Percentiles rank a stretch among this genome's conserved stretches.
Evolutionary conservation across 352 stramenopile genomes (phyloP).

Genomic region (Phytophthora sojae): DNA sequence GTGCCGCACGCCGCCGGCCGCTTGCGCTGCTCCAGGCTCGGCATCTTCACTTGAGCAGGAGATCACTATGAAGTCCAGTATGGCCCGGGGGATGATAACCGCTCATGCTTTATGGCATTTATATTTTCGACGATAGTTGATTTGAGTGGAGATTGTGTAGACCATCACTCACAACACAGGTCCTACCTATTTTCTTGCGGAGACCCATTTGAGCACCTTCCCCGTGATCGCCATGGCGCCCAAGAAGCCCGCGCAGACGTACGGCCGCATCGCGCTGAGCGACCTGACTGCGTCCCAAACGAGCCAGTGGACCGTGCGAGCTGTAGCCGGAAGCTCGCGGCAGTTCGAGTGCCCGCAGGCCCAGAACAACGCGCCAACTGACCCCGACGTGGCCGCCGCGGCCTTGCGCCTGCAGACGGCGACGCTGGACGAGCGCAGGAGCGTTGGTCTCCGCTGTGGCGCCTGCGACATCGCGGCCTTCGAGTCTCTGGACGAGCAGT

Average conservation of each 20-base stretch:
- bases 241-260: slow-evolving; percentile 47
- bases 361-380: slow-evolving; percentile 12
- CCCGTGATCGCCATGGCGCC: slow-evolving; percentile 20
- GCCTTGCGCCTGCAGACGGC: slow-evolving; percentile 44
- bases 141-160: not conserved
- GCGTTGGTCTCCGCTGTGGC: slow-evolving; percentile 68
- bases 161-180: slow-evolving; percentile 29
- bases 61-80: slow-evolving; percentile 13
- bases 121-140: not conserved
- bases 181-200: not conserved
- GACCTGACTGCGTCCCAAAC: slow-evolving; percentile 60
- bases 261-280: slow-evolving; percentile 67
- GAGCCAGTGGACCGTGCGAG: slow-evolving; percentile 63
- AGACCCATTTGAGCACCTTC: slow-evolving; percentile 15
- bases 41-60: slow-evolving; percentile 26
- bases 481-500: slow-evolving; percentile 78
- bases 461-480: slow-evolving; percentile 79
- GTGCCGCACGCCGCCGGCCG: slow-evolving; percentile 69
- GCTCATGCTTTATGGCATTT: not conserved
- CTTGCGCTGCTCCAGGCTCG: slow-evolving; percentile 54
- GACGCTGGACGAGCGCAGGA: slow-evolving; percentile 45
- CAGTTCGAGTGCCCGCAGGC: slow-evolving; percentile 44
- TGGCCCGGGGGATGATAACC: slow-evolving; percentile 6
- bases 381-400: slow-evolving; percentile 16
- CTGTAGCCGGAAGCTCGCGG: slow-evolving; percentile 61